Base-by-base conservation (phyloP, 257 asterid species). In the Ehretia macrophylla region DNA sequence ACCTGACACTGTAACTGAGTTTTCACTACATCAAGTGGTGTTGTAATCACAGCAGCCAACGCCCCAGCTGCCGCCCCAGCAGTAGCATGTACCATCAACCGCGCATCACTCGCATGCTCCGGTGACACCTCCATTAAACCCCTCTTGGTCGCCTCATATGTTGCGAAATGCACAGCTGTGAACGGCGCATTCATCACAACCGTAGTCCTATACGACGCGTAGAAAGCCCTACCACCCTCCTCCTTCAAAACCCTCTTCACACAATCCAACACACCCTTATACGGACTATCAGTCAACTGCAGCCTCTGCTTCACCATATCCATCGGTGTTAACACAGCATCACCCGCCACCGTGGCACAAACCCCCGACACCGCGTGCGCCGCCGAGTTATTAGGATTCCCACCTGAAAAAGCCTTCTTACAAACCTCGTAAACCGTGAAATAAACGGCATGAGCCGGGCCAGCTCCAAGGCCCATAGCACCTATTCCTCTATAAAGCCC, bases 61-160 rank as follows among this genome's bases (percentile, higher is more conserved):
- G 95, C 97, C 61, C 99, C 99, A 8, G 99, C 99, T 3, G 79
- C 97, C 0, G 97, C 97, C 20, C 97, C 99, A 46, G 99, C 99
- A 0, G 96, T 89, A 18, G 97, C 97, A 74, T 93, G 97, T 55
- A 85, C 92, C 19, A 80, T 70, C 81, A 85, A 68, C 42, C 80
- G 65, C 73, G 86, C 99, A 46, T 89, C 94, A 42, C 76, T 81
- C 12, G 66, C 74, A 54, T 69, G 79, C 39, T 84, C 89, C 0
- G 94, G 90, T 0, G 92, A 88, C 17, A 89, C 68, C 78, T 74
- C 95, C 78, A 54, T 70, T 65, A 89, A 58, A 11, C 94, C 96
- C 64, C 77, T 79, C 62, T 93, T 93, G 0, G 82, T 76, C 0
- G 97, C 99, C 85, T 93, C 99, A 40, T 93, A 89, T 0, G 94